Conservation (phyloP, 2,329 filamentous ascomycete genomes). For the Penicillium sp. region DNA sequence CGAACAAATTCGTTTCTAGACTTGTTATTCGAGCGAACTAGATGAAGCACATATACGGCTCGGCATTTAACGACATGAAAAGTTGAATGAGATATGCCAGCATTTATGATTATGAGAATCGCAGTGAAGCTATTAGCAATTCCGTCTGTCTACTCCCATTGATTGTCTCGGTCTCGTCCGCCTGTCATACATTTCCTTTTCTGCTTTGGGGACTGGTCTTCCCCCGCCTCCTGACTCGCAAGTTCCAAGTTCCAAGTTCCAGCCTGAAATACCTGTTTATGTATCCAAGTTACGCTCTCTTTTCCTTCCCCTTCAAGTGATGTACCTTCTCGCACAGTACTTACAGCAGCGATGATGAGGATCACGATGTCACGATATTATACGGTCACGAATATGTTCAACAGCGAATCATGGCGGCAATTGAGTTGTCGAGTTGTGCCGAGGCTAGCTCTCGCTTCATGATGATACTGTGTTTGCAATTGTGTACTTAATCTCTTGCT, state of each 20-base stretch:
- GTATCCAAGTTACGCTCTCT: conserved; percentile 36
- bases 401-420: conserved; percentile 29
- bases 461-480: conserved; percentile 23
- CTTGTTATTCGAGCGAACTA: conserved; percentile 94
- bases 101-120: conserved; percentile 32
- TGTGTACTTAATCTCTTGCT: conserved; percentile 27
- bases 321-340: conserved; percentile 45
- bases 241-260: conserved; percentile 19
- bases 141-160: conserved; percentile 29
- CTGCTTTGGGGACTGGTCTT: conserved; percentile 16
- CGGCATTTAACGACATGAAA: conserved; percentile 31
- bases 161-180: conserved; percentile 27
- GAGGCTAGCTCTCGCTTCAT: conserved; percentile 31
- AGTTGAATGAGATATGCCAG: conserved; percentile 36
- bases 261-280: conserved; percentile 31
- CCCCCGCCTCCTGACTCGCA: conserved; percentile 12
- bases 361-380: conserved; percentile 48
- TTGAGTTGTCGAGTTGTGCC: conserved; percentile 29
- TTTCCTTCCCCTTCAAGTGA: conserved; percentile 40
- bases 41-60: conserved; percentile 32
- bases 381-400: conserved; percentile 39
- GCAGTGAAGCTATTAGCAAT: conserved; percentile 28
- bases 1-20: conserved; percentile 96
- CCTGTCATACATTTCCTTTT: conserved; percentile 21
- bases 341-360: conserved; percentile 45